Percentiles rank a stretch among this genome's conserved stretches.
phyloP scores from a whole-genome alignment of 2,329 filamentous ascomycete species.

The Exophiala aquamarina region DNA sequence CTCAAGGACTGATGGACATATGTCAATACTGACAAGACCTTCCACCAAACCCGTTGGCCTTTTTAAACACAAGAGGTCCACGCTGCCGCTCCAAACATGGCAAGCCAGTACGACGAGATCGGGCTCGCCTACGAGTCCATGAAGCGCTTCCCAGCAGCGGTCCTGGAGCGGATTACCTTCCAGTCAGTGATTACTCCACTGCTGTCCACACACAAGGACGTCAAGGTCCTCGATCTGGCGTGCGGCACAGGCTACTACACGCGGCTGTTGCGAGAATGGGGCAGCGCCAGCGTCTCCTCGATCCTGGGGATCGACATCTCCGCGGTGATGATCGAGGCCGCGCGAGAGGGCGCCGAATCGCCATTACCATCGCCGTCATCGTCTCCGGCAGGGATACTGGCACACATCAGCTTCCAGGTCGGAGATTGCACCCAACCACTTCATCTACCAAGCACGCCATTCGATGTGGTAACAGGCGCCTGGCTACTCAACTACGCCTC shows the following conservation, averaged over 20 bases:
- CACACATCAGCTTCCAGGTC: slow-evolving; percentile 14
- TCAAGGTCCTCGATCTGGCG: slow-evolving; percentile 37
- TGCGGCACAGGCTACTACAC: slow-evolving; percentile 41
- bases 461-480: slow-evolving; percentile 38
- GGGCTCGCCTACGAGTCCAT: slow-evolving; percentile 15
- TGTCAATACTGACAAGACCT: too few relatives aligned
- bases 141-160: slow-evolving; percentile 10
- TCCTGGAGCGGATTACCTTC: slow-evolving; percentile 14
- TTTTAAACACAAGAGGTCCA: too few relatives aligned
- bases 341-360: slow-evolving; percentile 36
- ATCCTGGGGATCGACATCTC: slow-evolving; percentile 41
- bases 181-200: slow-evolving; percentile 6
- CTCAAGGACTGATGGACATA: too few relatives aligned
- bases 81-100: too few relatives aligned
- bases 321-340: slow-evolving; percentile 34
- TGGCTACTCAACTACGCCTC: slow-evolving; percentile 42
- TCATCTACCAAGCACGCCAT: slow-evolving; percentile 28
- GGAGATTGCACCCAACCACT: slow-evolving; percentile 33
- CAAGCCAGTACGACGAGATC: slow-evolving; percentile 18
- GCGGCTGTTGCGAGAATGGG: slow-evolving; percentile 35
- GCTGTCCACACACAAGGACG: not conserved
- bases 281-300: slow-evolving; percentile 26
- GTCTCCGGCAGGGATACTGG: slow-evolving; percentile 21
- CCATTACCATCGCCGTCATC: slow-evolving; percentile 38
- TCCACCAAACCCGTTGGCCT: too few relatives aligned